phyloP scores from a whole-genome alignment of 1,284 basidiomycete species.

The Sporisorium scitamineum region DNA sequence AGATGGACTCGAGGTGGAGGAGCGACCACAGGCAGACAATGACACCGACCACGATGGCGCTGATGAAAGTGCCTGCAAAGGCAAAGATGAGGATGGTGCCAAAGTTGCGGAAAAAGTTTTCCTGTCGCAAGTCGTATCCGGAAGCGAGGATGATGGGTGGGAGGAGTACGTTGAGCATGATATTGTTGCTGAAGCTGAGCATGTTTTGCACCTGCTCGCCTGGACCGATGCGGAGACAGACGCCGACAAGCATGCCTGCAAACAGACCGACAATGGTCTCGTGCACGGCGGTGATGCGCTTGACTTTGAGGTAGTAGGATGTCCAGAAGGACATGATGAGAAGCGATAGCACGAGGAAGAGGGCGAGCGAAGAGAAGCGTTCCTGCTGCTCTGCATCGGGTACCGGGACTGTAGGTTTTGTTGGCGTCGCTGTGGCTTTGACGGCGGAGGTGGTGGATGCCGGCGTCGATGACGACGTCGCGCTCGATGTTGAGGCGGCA shows the following conservation, averaged over 20 bases:
- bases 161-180: conserved; percentile 96
- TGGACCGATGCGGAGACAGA: conserved; percentile 88
- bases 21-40: conserved; percentile 95
- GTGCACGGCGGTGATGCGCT: conserved; percentile 92
- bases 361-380: conserved; percentile 65
- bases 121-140: conserved; percentile 96
- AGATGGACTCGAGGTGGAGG: conserved; percentile 75
- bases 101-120: conserved; percentile 87
- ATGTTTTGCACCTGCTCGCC: conserved; percentile 95
- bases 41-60: conserved; percentile 93
- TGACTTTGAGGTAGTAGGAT: conserved; percentile 97
- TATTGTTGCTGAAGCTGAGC: conserved; percentile 95
- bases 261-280: conserved; percentile 96
- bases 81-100: conserved; percentile 88
- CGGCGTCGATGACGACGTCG: neutral
- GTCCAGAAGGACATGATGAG: conserved; percentile 95
- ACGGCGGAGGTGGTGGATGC: conserved; percentile 5
- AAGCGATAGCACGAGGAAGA: conserved; percentile 83
- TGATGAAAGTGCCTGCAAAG: conserved; percentile 95
- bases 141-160: conserved; percentile 99
- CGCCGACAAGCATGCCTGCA: conserved; percentile 92
- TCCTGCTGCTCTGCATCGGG: conserved; percentile 66
- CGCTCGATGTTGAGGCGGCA: conserved; percentile 8
- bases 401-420: conserved; percentile 9
- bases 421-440: conserved; percentile 14